These are phyloP conservation scores for Sorghum bicolor DNA, from an alignment of 176 grass and related monocot genomes.

Conservation along the genomic window Sorghum_bicolor_NCBIv3 NC_012873.2:11552501-11553000, in stretches of 20 bases:
- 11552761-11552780: slow-evolving; percentile 20
- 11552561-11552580: not conserved
- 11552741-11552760: slow-evolving; percentile 29
- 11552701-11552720: not conserved
- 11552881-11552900: not conserved
- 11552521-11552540: not conserved
- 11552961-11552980: not conserved
- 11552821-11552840: not conserved
- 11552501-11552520: not conserved
- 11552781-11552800: not conserved
- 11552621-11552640: not conserved
- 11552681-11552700: not conserved
- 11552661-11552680: not conserved
- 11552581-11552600: slow-evolving; percentile 19
- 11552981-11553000: not conserved
- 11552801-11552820: not conserved
- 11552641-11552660: not conserved
- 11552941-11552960: not conserved
- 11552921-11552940: not conserved
- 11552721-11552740: not conserved
- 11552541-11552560: too few relatives aligned
- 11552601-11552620: slow-evolving; percentile 20
- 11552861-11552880: not conserved
- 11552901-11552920: not conserved
- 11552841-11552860: not conserved